Evolutionary conservation across 108 stramenopile genomes (phyloP), one percentile per base, ranked within the genome.

Genomic region (Nitzschia palea): DNA sequence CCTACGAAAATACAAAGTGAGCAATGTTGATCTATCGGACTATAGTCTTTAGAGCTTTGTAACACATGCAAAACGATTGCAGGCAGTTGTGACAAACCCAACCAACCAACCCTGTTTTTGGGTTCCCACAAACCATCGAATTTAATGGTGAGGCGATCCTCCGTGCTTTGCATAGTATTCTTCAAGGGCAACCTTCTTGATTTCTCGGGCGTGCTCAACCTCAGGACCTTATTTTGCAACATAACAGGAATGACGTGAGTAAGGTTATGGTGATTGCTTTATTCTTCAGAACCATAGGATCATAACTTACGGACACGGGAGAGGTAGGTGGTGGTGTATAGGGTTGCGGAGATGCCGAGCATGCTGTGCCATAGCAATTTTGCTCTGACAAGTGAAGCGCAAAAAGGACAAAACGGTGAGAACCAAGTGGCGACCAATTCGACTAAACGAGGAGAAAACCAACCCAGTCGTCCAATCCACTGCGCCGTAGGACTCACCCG

Each of bases 161-260:
- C 74, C 74, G 44, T 76, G 67, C 67, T 68, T 76, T 48, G 68
- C 61, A 53, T 76, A 68, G 67, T 76, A 76, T 56, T 76, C 74
- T 17, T 32, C 58, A 51, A 76, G 17, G 31, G 74, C 74, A n/a
- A 37, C 35, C 37, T 44, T 51, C 54, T 68, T 55, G 34, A 67
- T 51, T 18, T 43, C 67, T 40, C 74, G 44, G 35, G 55, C 37
- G 34, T 68, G 36, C 57, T 68, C 59, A 30, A 55, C 52, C 53
- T 68, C 67, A 33, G 74, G 74, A 62, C 67, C 74, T 76, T 23
- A 55, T n/a, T n/a, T n/a, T n/a, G n/a, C n/a, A 42, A 42, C 40
- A 42, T 12, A 42, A 12, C 40, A n/a, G n/a, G n/a, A n/a, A n/a
- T n/a, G n/a, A n/a, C n/a, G n/a, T n/a, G n/a, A n/a, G n/a, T n/a